Percentiles rank a stretch among this genome's conserved stretches.
Conservation (phyloP, 140 eudicot species). For the Erigeron philadelphicus region DNA sequence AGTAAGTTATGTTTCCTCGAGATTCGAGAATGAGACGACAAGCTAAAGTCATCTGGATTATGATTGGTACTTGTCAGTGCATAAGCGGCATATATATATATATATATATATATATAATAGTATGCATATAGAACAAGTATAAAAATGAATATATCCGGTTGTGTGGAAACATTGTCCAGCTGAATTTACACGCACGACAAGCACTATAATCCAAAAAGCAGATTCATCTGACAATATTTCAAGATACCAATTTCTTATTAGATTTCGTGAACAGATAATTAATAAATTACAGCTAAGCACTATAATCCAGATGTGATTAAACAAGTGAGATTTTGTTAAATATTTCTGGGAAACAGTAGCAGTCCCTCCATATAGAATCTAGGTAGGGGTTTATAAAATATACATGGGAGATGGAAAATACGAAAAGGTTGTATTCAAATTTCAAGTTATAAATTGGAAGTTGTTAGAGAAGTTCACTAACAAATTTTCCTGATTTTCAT, state of each 20-base stretch:
- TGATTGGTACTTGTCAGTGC: neutral
- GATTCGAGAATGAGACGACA: slow-evolving; percentile 1
- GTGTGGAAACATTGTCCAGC: neutral
- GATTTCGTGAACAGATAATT: neutral
- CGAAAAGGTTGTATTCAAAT: too few relatives aligned
- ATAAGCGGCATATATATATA: neutral
- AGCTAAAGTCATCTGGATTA: neutral
- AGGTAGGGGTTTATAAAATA: neutral
- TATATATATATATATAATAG: neutral
- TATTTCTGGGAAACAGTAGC: slow-evolving; percentile 16
- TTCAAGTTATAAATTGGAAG: too few relatives aligned
- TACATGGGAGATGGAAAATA: too few relatives aligned
- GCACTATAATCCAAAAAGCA: slow-evolving; percentile 2
- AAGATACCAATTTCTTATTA: slow-evolving; percentile 9
- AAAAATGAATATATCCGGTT: neutral
- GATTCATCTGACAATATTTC: slow-evolving; percentile 11
- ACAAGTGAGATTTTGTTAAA: neutral
- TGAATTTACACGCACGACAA: neutral
- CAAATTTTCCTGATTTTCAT: too few relatives aligned
- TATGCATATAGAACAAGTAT: neutral
- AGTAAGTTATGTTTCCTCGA: neutral
- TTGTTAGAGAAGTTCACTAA: too few relatives aligned
- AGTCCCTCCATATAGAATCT: slow-evolving; percentile 19
- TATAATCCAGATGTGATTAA: neutral
- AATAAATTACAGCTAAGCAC: neutral